A percentile compares a stretch with the other conserved stretches of the same genome.
phyloP scores from a whole-genome alignment of 768 basidiomycete species.

The Daedaleopsis sinensis region DNA sequence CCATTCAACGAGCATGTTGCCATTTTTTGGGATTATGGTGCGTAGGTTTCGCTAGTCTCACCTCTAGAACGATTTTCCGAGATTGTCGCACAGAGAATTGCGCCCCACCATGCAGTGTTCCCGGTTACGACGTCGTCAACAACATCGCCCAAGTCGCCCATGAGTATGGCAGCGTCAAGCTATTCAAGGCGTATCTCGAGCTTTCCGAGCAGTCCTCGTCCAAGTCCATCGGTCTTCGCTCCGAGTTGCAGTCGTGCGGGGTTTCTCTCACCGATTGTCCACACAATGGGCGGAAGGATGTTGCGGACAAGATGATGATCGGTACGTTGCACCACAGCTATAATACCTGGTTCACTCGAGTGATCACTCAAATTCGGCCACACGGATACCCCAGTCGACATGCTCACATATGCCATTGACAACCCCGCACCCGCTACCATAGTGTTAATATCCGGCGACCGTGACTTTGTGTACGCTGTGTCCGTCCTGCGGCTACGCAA shows the following conservation, averaged over 20 bases:
- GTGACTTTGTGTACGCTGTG: slow-evolving; percentile 70
- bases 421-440: slow-evolving; percentile 55
- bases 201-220: slow-evolving; percentile 42
- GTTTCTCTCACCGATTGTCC: slow-evolving; percentile 43
- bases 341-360: slow-evolving; percentile 28
- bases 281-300: slow-evolving; percentile 35
- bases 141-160: slow-evolving; percentile 50
- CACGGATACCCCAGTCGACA: slow-evolving; percentile 51
- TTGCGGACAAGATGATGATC: slow-evolving; percentile 56
- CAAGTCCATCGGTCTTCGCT: slow-evolving; percentile 40
- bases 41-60: slow-evolving; percentile 5
- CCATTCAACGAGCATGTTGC: slow-evolving; percentile 30
- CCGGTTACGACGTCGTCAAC: slow-evolving; percentile 50
- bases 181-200: slow-evolving; percentile 61
- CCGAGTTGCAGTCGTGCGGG: slow-evolving; percentile 52
- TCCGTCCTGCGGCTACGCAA: slow-evolving; percentile 24
- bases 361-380: background rate
- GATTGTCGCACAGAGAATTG: slow-evolving; percentile 38
- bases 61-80: background rate
- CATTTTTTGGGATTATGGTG: slow-evolving; percentile 50
- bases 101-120: slow-evolving; percentile 36
- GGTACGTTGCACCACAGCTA: slow-evolving; percentile 32
- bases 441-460: slow-evolving; percentile 67
- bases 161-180: slow-evolving; percentile 48
- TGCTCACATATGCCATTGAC: slow-evolving; percentile 68